A percentile compares a stretch with the other conserved stretches of the same genome.
Evolutionary conservation across 2,329 filamentous ascomycete genomes (phyloP).

Genomic region (Hypomyces perniciosus): DNA sequence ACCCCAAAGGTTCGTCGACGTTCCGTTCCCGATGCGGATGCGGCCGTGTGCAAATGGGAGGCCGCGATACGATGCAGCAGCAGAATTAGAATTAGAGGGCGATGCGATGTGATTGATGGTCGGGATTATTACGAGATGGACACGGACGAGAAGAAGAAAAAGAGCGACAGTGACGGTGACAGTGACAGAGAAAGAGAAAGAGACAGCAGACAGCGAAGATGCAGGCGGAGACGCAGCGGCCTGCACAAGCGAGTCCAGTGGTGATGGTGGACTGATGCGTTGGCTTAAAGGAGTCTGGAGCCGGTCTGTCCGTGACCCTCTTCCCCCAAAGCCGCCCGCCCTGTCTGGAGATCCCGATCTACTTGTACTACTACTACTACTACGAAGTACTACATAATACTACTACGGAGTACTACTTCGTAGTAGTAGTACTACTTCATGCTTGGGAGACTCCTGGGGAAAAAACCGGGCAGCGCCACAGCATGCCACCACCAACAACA

Average conservation of each 20-base stretch:
- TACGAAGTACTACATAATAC: too few species aligned
- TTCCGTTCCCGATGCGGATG: too few species aligned
- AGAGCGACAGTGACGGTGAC: neutral
- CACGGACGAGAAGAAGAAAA: neutral
- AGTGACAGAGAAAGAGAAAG: neutral
- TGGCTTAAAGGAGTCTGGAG: conserved; percentile 11
- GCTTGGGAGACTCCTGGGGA: too few species aligned
- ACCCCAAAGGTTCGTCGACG: neutral
- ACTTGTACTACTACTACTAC: too few species aligned
- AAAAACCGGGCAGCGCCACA: too few species aligned
- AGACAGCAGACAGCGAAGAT: neutral
- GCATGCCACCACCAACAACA: neutral
- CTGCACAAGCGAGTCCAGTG: conserved; percentile 8
- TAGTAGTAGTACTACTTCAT: too few species aligned
- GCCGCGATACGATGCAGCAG: too few species aligned
- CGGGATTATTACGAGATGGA: neutral
- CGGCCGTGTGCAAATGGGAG: too few species aligned
- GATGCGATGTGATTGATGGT: neutral
- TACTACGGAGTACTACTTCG: too few species aligned
- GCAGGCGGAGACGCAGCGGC: conserved; percentile 1
- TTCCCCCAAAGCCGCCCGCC: neutral
- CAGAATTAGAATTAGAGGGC: too few species aligned
- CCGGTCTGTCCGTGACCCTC: conserved; percentile 11
- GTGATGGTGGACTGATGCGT: conserved; percentile 18
- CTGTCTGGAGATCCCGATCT: conserved; percentile 1